Evolutionary conservation across 306 rosid genomes (phyloP).

Genomic region (Alnus rubra): DNA sequence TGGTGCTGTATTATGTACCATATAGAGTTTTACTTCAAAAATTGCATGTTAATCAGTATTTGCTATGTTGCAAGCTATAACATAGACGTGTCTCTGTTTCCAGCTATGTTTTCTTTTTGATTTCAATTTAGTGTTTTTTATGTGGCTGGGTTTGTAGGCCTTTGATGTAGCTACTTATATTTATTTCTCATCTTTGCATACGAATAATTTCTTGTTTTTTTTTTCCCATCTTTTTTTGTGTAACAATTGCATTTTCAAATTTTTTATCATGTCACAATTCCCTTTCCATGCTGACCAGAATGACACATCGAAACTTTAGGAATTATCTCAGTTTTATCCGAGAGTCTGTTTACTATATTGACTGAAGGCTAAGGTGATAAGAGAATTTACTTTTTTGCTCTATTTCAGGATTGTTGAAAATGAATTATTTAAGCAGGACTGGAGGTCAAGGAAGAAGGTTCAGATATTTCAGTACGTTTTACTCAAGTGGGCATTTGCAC

Average conservation of each 20-base stretch:
- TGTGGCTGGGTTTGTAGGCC: background rate
- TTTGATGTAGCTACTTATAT: background rate
- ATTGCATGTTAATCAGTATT: background rate
- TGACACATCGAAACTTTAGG: background rate
- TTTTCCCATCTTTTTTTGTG: background rate
- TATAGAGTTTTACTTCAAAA: background rate
- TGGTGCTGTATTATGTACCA: background rate
- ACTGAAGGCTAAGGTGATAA: slow-evolving; percentile 11
- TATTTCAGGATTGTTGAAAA: slow-evolving; percentile 78
- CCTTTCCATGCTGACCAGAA: background rate
- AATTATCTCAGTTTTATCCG: slow-evolving; percentile 4
- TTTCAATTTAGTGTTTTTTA: background rate
- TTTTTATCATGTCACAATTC: background rate
- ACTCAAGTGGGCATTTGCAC: slow-evolving; percentile 89
- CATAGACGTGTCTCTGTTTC: background rate
- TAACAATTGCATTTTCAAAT: background rate
- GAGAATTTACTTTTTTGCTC: slow-evolving; percentile 17
- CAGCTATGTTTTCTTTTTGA: background rate
- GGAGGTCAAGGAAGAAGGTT: slow-evolving; percentile 73
- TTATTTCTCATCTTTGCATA: background rate
- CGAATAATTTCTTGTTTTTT: background rate
- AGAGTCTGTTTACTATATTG: slow-evolving; percentile 14
- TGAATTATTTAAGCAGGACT: slow-evolving; percentile 79
- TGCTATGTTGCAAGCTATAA: background rate
- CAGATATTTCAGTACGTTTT: slow-evolving; percentile 66